Evolutionary conservation across 768 basidiomycete genomes (phyloP).

Genomic region (Cyathus striatus): DNA sequence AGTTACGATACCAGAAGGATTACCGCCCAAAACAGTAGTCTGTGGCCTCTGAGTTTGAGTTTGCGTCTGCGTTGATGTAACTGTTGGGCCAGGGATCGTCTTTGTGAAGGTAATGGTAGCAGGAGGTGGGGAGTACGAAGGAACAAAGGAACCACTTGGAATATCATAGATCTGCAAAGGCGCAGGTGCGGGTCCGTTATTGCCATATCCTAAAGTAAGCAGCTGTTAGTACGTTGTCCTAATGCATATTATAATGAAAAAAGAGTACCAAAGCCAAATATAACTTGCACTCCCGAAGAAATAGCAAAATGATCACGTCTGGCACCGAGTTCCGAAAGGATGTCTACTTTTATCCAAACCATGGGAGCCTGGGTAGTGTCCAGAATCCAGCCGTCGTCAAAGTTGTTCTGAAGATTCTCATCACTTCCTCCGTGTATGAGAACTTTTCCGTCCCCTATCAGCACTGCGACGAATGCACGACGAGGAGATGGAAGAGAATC

Average conservation of each 20-base stretch:
- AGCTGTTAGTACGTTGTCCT: constrained; percentile 2
- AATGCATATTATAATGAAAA: too few species aligned
- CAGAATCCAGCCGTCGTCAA: constrained; percentile 67
- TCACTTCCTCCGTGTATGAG: constrained; percentile 80
- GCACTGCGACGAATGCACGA: constrained; percentile 54
- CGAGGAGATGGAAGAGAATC: constrained; percentile 48
- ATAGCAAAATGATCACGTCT: constrained; percentile 76
- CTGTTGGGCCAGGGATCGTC: constrained; percentile 27
- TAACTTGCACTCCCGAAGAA: constrained; percentile 49
- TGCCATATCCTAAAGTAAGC: constrained; percentile 37
- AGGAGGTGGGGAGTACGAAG: constrained; percentile 34
- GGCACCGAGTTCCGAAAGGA: constrained; percentile 52
- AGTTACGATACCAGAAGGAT: neutral
- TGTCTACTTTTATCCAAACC: constrained; percentile 50
- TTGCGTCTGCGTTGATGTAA: neutral
- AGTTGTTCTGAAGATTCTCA: constrained; percentile 44
- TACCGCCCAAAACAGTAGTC: neutral
- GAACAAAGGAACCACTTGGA: constrained; percentile 33
- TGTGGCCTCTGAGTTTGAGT: too few species aligned
- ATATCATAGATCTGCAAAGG: constrained; percentile 50
- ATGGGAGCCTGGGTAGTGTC: constrained; percentile 51
- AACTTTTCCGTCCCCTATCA: constrained; percentile 46
- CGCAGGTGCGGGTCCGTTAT: constrained; percentile 47
- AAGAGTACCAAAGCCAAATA: constrained; percentile 80
- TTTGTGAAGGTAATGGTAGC: constrained; percentile 21